Percentiles rank a stretch among this genome's conserved stretches.
Conservation (phyloP, 441 rosid species). For the Pelargonium australe region DNA sequence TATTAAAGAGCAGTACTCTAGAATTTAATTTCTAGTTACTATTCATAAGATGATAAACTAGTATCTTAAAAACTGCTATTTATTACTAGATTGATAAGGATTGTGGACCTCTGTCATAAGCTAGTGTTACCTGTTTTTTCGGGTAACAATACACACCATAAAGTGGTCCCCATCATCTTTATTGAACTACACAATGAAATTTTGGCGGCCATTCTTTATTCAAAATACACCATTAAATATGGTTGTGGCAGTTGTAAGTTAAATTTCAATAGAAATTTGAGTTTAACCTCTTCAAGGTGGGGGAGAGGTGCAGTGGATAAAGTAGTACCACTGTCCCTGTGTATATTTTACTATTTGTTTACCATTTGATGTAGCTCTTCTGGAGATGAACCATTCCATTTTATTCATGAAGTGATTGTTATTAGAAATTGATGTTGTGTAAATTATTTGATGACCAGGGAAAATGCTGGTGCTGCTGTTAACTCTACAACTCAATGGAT, state of each 20-base stretch:
- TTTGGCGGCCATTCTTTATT: not conserved
- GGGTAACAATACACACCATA: conserved; percentile 1
- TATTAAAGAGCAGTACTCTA: too few species aligned
- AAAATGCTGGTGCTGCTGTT: too few species aligned
- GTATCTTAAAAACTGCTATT: not conserved
- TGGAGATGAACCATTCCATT: too few species aligned
- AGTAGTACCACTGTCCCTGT: not conserved
- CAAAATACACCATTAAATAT: not conserved
- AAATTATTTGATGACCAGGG: too few species aligned
- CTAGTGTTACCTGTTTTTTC: not conserved
- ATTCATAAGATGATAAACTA: too few species aligned
- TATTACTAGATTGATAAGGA: not conserved
- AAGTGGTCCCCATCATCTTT: not conserved
- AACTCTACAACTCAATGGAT: not conserved
- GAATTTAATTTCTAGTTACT: too few species aligned
- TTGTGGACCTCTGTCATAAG: conserved; percentile 2
- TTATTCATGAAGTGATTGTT: too few species aligned
- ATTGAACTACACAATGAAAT: not conserved
- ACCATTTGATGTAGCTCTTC: not conserved
- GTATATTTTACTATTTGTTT: not conserved
- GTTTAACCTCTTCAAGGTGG: conserved; percentile 3
- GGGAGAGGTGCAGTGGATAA: not conserved
- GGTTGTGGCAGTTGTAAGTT: not conserved
- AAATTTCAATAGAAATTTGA: not conserved
- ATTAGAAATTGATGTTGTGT: not conserved